phyloP scores from a whole-genome alignment of 1,139 yeast species.

The Protomyces pachydermus region DNA sequence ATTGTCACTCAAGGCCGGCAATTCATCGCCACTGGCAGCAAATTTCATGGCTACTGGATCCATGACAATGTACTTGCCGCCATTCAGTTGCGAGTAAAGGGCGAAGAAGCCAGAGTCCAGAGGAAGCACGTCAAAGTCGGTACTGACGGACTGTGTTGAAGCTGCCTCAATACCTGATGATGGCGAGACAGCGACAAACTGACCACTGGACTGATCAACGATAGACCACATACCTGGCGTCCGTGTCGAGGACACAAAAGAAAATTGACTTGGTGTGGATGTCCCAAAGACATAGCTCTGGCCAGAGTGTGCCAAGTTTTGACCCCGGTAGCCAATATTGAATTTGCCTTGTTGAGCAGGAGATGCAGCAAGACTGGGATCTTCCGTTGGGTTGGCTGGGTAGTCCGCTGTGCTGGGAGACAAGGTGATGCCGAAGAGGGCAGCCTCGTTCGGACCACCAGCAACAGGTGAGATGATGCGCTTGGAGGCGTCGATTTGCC shows the following conservation, averaged over 20 bases:
- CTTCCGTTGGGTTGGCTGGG: not conserved
- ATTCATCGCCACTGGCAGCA: not conserved
- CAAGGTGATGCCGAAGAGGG: constrained; percentile 5
- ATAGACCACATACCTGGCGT: not conserved
- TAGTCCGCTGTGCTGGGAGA: constrained; percentile 3
- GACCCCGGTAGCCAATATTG: not conserved
- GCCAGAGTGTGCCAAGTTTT: not conserved
- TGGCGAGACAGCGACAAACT: not conserved
- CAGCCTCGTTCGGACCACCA: constrained; percentile 1
- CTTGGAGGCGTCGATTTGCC: constrained; percentile 5
- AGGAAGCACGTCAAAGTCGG: not conserved
- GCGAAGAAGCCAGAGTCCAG: not conserved
- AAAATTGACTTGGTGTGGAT: not conserved
- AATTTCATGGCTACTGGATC: not conserved
- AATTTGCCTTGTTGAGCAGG: not conserved
- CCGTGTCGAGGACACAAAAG: not conserved
- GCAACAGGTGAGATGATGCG: constrained; percentile 10
- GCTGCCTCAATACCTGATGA: not conserved
- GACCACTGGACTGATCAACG: not conserved
- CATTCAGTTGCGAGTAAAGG: not conserved
- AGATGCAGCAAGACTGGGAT: not conserved
- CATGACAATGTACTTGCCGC: not conserved
- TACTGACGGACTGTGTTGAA: not conserved
- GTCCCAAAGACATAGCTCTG: not conserved
- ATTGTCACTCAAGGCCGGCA: not conserved